These are phyloP conservation scores for Pythium vanterpoolii DNA, from an alignment of 352 stramenopile genomes.

Conservation along the genomic window DNA sequence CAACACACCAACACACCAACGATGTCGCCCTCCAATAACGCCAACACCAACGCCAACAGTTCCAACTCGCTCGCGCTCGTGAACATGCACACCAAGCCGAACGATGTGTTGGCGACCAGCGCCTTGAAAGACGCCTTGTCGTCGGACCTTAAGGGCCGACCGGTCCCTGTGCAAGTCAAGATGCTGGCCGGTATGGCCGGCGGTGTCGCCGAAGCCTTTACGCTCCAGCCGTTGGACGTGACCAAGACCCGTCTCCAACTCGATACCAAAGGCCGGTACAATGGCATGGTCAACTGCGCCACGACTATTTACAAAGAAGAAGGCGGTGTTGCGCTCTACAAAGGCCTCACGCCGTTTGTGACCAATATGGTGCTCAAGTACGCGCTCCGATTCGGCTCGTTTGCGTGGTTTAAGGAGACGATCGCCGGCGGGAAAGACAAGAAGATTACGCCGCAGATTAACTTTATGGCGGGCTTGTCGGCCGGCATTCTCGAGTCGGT, in stretches of 20 bases:
- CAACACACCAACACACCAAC: slow-evolving; percentile 1
- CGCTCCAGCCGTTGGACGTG: slow-evolving; percentile 85
- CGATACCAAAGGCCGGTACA: slow-evolving; percentile 85
- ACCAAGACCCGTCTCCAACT: slow-evolving; percentile 89
- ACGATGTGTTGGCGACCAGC: slow-evolving; percentile 54
- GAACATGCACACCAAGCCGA: slow-evolving; percentile 22
- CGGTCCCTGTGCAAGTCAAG: slow-evolving; percentile 76
- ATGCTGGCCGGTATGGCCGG: slow-evolving; percentile 86
- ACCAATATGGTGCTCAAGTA: slow-evolving; percentile 91
- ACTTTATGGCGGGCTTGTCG: slow-evolving; percentile 88
- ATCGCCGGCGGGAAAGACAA: slow-evolving; percentile 73
- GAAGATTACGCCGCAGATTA: slow-evolving; percentile 63
- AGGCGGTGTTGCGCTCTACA: slow-evolving; percentile 93
- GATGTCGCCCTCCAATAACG: neutral
- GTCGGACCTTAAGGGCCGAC: slow-evolving; percentile 64
- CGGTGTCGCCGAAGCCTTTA: slow-evolving; percentile 82
- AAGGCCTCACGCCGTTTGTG: slow-evolving; percentile 91
- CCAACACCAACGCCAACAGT: slow-evolving; percentile 17
- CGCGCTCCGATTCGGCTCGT: slow-evolving; percentile 82
- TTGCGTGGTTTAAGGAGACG: slow-evolving; percentile 85
- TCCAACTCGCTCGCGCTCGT: slow-evolving; percentile 33
- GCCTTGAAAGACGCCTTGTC: slow-evolving; percentile 74
- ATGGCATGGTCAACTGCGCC: slow-evolving; percentile 85
- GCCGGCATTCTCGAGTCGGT: slow-evolving; percentile 95
- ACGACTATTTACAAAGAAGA: slow-evolving; percentile 94